These are phyloP conservation scores for Psidium guajava DNA, from an alignment of 345 rosid species.

Conservation along the genomic window DNA sequence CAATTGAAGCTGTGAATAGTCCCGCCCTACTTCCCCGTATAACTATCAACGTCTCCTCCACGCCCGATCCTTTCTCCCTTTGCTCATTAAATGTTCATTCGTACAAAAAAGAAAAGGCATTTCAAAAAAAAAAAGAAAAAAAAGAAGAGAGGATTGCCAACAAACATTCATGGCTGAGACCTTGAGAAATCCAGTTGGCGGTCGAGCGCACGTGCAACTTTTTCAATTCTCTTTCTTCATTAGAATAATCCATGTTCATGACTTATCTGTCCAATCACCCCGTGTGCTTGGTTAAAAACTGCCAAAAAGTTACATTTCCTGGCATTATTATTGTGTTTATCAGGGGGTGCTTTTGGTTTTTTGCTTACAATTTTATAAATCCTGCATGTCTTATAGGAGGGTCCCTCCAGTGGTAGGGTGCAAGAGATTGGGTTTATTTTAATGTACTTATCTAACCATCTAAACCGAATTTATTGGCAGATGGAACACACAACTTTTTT, in stretches of 20 bases:
- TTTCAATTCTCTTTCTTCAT: background rate
- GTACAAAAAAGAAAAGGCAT: background rate
- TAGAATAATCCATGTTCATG: background rate
- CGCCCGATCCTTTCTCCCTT: background rate
- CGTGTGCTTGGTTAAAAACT: background rate
- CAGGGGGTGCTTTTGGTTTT: background rate
- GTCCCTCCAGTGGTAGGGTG: background rate
- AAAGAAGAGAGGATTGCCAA: background rate
- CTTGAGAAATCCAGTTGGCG: conserved; percentile 33
- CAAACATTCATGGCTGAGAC: conserved; percentile 33
- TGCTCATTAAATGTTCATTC: background rate
- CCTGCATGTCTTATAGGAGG: background rate
- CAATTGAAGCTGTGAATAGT: background rate
- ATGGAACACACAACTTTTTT: background rate
- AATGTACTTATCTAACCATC: background rate
- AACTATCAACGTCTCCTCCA: background rate
- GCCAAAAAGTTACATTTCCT: background rate
- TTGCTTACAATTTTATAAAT: background rate
- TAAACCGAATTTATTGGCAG: background rate
- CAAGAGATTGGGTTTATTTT: background rate
- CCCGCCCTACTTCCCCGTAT: background rate
- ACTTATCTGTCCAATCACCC: background rate
- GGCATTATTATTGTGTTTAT: background rate
- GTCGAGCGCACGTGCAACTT: background rate
- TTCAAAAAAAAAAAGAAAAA: background rate